Conservation (phyloP, 306 rosid genomes). For the Lablab purpureus region DNA sequence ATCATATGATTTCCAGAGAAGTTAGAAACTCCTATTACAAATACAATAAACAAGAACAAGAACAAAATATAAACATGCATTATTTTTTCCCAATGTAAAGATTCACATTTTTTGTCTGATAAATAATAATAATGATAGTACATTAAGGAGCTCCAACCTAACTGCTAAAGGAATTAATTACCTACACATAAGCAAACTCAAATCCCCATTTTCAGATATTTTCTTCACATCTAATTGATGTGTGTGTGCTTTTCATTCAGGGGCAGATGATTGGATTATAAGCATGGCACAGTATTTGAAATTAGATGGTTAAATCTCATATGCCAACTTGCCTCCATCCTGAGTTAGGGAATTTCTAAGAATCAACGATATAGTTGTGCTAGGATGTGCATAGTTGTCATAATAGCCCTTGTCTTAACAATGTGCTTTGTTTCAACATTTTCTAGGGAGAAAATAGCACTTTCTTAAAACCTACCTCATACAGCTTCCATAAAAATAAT, state of each 20-base stretch:
- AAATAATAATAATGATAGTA: conserved; percentile 9
- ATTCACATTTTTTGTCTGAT: background rate
- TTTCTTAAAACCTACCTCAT: background rate
- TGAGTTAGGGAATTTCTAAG: background rate
- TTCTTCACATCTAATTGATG: background rate
- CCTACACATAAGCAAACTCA: conserved; percentile 2
- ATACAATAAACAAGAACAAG: conserved; percentile 18
- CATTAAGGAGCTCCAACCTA: conserved; percentile 14
- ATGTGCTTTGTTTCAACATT: background rate
- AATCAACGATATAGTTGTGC: background rate
- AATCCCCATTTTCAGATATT: conserved; percentile 25
- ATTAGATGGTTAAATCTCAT: conserved; percentile 5
- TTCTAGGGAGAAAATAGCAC: background rate
- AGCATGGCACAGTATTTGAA: background rate
- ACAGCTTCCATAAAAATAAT: background rate
- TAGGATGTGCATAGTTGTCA: background rate
- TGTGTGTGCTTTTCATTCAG: background rate
- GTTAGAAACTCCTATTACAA: conserved; percentile 2
- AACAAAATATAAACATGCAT: background rate
- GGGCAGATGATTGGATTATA: background rate
- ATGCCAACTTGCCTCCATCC: conserved; percentile 10
- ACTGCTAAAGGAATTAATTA: conserved; percentile 6
- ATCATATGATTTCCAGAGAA: conserved; percentile 1
- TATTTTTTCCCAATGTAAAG: conserved; percentile 5
- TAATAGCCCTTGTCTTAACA: conserved; percentile 7